phyloP scores from a whole-genome alignment of 768 basidiomycete genomes.

The Boletus pseudo-olivaceus region DNA sequence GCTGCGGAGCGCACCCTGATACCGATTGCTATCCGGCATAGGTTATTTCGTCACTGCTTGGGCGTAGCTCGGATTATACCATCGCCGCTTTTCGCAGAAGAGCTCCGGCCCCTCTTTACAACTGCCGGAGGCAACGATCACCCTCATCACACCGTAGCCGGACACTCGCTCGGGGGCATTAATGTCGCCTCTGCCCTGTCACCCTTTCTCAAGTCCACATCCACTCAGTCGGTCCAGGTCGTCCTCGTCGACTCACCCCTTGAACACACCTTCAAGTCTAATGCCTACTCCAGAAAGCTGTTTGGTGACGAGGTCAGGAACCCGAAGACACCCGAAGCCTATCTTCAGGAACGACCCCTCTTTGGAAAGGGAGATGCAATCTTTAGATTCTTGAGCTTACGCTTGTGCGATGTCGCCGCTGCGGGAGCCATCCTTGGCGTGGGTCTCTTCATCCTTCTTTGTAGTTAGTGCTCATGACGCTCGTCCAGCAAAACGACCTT shows the following conservation, averaged over 20 bases:
- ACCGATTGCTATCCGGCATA: not conserved
- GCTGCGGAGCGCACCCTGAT: not conserved
- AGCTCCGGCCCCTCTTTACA: constrained; percentile 9
- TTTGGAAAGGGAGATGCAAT: constrained; percentile 5
- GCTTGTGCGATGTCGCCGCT: constrained; percentile 7
- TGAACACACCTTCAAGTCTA: not conserved
- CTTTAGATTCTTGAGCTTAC: not conserved
- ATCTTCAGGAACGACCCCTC: not conserved
- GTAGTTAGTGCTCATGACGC: not conserved
- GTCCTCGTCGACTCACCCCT: constrained; percentile 22
- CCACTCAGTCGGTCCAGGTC: constrained; percentile 1
- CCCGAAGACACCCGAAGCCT: not conserved
- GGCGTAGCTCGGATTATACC: constrained; percentile 9
- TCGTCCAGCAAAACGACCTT: constrained; percentile 18
- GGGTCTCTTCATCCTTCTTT: not conserved
- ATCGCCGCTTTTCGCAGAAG: constrained; percentile 9
- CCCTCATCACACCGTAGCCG: constrained; percentile 13
- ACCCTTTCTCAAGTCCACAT: constrained; percentile 6
- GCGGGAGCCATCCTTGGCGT: constrained; percentile 11
- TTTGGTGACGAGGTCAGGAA: not conserved
- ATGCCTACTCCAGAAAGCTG: not conserved
- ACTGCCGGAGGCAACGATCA: not conserved
- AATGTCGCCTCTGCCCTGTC: constrained; percentile 9
- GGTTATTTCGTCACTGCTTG: constrained; percentile 21
- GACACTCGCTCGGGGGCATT: constrained; percentile 21